Evolutionary conservation across 495 filamentous ascomycete genomes (phyloP).

Genomic region (Podospora didyma): DNA sequence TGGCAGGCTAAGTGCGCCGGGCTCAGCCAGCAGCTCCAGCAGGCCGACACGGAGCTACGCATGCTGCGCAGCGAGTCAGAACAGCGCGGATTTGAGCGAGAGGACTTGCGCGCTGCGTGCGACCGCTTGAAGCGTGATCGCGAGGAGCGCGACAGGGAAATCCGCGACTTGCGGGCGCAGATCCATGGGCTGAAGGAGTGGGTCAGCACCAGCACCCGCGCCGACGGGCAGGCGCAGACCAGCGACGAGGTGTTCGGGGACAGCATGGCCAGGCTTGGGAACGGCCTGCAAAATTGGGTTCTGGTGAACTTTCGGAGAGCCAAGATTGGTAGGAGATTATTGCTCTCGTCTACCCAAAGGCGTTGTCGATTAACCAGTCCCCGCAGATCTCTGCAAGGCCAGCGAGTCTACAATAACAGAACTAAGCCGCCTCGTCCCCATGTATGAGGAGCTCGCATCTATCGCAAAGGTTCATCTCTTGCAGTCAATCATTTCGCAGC

Average conservation of each 20-base stretch:
- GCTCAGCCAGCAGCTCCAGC: slow-evolving; percentile 39
- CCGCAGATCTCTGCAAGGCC: slow-evolving; percentile 37
- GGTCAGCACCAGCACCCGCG: slow-evolving; percentile 47
- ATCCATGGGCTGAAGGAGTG: slow-evolving; percentile 52
- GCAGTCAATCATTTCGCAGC: slow-evolving; percentile 48
- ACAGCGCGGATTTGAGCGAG: slow-evolving; percentile 31
- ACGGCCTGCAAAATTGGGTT: slow-evolving; percentile 57
- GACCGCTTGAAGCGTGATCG: slow-evolving; percentile 33
- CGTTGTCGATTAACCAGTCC: neutral
- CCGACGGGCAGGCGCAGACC: slow-evolving; percentile 38
- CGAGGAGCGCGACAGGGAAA: slow-evolving; percentile 39
- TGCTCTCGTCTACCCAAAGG: neutral
- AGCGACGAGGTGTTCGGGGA: slow-evolving; percentile 53
- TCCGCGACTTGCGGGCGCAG: slow-evolving; percentile 39
- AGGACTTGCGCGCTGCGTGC: slow-evolving; percentile 40
- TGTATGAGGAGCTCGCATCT: slow-evolving; percentile 43
- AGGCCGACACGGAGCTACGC: slow-evolving; percentile 39
- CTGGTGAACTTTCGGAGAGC: slow-evolving; percentile 50
- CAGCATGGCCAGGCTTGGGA: slow-evolving; percentile 43
- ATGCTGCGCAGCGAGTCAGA: slow-evolving; percentile 39
- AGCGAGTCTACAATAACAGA: slow-evolving; percentile 32
- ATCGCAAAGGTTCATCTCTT: slow-evolving; percentile 49
- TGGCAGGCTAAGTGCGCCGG: slow-evolving; percentile 45
- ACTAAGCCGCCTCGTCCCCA: slow-evolving; percentile 43
- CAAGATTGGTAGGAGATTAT: slow-evolving; percentile 40